Base-by-base conservation (phyloP, 441 rosid genomes). In the Pelargonium cotyledonis region DNA sequence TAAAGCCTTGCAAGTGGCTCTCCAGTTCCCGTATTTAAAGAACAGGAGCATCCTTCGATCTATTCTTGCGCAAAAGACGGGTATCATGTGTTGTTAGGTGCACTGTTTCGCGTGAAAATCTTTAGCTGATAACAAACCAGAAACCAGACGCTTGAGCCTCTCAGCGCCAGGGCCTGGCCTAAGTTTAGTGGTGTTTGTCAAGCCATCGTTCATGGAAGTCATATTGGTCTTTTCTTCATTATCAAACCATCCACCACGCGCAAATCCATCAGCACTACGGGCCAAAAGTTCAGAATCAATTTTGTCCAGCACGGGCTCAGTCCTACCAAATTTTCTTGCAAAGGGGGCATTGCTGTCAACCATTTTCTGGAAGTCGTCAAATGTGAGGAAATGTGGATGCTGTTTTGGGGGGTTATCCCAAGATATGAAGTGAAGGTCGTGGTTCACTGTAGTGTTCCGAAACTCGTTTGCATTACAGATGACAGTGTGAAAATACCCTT, bases 321-420 rank as follows among this genome's bases (percentile, higher is more conserved):
- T 81, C 74, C 75, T 89, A 11, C 81, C 86, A 58, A 92, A 89
- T 77, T 92, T 92, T 31, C 97, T 85, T 2, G 97, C 95, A 77
- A 92, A 92, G 5, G 96, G 91, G 4, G 95, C 90, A 29, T 88
- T 88, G 76, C 95, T 92, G 65, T 82, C 74, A 18, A 92, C 86
- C 95, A 92, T 89, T 69, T 83, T 85, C 57, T 85, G 90, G 4
- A 86, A 89, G 75, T 89, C 96, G 70, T 89, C 85, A 65, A 70
- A 26, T 5, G 96, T 76, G 72, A 92, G 77, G 31, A 85, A 82
- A 58, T 79, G 76, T 0, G 98, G 93, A 65, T 92, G 98, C 80
- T 92, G 98, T 83, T 88, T 90, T 2, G 98, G 98, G 68, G 98
- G 98, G 72, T 11, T 88, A 78, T 92, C 96, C 98, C 98, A 92